phyloP scores from a whole-genome alignment of 208 protist species.

The Trypanosoma vivax region DNA sequence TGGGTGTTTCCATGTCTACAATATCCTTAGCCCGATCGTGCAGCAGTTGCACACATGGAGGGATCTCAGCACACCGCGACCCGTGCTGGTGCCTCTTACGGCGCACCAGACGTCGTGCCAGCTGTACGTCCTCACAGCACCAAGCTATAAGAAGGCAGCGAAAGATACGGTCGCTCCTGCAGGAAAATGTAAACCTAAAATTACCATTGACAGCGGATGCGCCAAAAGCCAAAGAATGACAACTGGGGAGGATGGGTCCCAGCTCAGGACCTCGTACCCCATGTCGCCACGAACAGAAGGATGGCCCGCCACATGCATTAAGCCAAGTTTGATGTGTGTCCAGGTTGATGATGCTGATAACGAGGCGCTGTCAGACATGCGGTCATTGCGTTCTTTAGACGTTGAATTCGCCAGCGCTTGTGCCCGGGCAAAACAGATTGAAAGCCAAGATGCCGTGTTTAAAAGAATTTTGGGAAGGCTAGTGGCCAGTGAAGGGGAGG shows the following conservation, averaged over 20 bases:
- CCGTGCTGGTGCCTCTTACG: conserved; percentile 5
- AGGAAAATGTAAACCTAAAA: not conserved
- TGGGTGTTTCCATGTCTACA: conserved; percentile 40
- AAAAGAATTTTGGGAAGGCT: conserved; percentile 3
- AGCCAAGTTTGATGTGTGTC: conserved; percentile 4
- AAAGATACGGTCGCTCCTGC: not conserved
- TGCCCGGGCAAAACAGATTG: not conserved
- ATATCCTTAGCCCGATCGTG: conserved; percentile 14
- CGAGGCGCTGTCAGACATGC: not conserved
- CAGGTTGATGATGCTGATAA: not conserved
- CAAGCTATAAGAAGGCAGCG: not conserved
- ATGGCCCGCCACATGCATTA: not conserved
- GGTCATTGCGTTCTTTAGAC: conserved; percentile 1
- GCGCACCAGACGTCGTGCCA: not conserved
- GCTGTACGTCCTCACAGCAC: conserved; percentile 6
- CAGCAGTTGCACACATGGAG: conserved; percentile 11
- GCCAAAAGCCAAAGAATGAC: not conserved
- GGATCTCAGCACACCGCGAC: conserved; percentile 9
- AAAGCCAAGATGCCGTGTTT: conserved; percentile 5
- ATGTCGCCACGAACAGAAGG: not conserved
- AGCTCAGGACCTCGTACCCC: not conserved
- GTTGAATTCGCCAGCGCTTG: not conserved
- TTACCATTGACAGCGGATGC: not conserved
- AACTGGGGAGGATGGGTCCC: not conserved
- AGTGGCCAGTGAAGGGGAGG: not conserved